A percentile compares a stretch with the other conserved stretches of the same genome.
These are phyloP conservation scores for Globisporangium ultimum DNA, from an alignment of 352 stramenopile genomes.

Conservation along the genomic window DNA sequence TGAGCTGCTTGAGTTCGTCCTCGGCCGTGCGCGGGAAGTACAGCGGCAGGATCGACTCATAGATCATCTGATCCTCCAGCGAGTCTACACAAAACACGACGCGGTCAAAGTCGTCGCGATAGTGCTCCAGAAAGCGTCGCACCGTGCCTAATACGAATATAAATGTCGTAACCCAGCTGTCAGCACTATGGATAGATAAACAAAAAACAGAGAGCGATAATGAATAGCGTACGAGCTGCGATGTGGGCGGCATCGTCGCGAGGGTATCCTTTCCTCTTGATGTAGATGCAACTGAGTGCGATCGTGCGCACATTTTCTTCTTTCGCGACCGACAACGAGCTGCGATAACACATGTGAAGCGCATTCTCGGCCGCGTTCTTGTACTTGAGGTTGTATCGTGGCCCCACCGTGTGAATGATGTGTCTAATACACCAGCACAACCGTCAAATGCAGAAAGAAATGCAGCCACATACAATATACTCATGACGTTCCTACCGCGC, in stretches of 20 bases:
- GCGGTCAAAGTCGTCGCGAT: constrained; percentile 43
- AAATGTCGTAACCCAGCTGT: not conserved
- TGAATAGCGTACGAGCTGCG: constrained; percentile 25
- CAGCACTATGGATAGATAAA: too few relatives aligned
- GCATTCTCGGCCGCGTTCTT: constrained; percentile 75
- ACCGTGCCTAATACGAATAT: constrained; percentile 32
- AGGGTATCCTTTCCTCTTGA: constrained; percentile 69
- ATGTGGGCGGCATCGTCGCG: constrained; percentile 76
- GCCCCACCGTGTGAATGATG: constrained; percentile 84
- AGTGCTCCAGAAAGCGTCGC: constrained; percentile 79
- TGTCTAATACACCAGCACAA: constrained; percentile 7
- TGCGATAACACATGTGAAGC: constrained; percentile 80
- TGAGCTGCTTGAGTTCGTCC: constrained; percentile 30
- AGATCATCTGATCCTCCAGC: constrained; percentile 53
- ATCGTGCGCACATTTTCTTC: constrained; percentile 61
- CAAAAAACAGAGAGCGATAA: not conserved
- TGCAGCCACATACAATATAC: not conserved
- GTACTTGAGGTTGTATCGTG: constrained; percentile 79
- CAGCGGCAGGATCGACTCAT: constrained; percentile 59
- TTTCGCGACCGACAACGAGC: constrained; percentile 54
- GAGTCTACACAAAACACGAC: constrained; percentile 71
- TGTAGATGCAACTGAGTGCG: constrained; percentile 79
- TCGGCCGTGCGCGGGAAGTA: constrained; percentile 61
- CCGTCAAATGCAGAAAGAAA: not conserved
- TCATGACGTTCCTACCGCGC: constrained; percentile 39